phyloP scores from a whole-genome alignment of 768 basidiomycete genomes.

The Mycena rebaudengoi region DNA sequence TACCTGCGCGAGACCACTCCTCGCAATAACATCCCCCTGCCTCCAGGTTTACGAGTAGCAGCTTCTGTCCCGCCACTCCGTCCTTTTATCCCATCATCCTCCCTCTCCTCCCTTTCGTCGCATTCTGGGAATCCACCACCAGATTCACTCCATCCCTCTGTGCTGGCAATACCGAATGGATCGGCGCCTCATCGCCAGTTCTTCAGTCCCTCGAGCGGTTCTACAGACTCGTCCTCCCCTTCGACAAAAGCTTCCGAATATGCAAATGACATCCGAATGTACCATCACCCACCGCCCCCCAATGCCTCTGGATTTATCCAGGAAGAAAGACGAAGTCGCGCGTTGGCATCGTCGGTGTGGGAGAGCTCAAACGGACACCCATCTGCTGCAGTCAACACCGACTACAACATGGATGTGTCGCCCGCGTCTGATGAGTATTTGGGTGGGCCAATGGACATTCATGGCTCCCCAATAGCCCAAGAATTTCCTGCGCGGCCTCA shows the following conservation, averaged over 20 bases:
- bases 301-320: constrained; percentile 36
- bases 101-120: constrained; percentile 16
- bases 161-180: constrained; percentile 23
- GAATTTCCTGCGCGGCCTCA: constrained; percentile 58
- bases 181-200: constrained; percentile 8
- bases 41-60: constrained; percentile 57
- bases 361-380: constrained; percentile 26
- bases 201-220: constrained; percentile 11
- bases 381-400: constrained; percentile 44
- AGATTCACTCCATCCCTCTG: too few species aligned
- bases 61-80: constrained; percentile 46
- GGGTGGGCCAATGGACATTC: constrained; percentile 59
- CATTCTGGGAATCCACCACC: constrained; percentile 14
- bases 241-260: constrained; percentile 46
- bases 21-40: constrained; percentile 71
- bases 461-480: constrained; percentile 59
- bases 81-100: constrained; percentile 35
- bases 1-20: constrained; percentile 86
- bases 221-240: constrained; percentile 37
- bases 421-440: constrained; percentile 54
- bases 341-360: constrained; percentile 36
- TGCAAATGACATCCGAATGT: constrained; percentile 39
- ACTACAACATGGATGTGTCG: constrained; percentile 71
- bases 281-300: constrained; percentile 42
- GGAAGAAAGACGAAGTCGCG: constrained; percentile 39